Base-by-base conservation (phyloP, 2,329 filamentous ascomycete species). In the Ophiobolus disseminans region DNA sequence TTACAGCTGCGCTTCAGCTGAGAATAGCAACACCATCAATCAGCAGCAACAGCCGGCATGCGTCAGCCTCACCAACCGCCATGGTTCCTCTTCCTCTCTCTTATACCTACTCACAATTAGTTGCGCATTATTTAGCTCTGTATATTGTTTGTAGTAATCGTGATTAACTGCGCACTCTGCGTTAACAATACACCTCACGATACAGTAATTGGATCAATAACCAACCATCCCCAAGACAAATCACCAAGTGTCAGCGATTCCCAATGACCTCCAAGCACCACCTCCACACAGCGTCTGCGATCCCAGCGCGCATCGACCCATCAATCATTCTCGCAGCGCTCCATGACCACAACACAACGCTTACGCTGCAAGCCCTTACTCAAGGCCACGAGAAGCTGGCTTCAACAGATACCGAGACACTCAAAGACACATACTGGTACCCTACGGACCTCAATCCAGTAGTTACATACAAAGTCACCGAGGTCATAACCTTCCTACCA, bases 351-450 rank as follows among this genome's bases (percentile, higher is more conserved):
- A 59, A 59, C 42, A 72, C 66, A 1, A 59, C 61, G 28, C 62
- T 73, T 30, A 63, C 60, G 3, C 61, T 72, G 14, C 69, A 72
- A 54, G 65, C 68, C 31, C 62, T 72, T 9, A 72, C 66, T 1
- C 60, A 59, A 10, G 53, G 60, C 31, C 62, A 72, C 44, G 44
- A 58, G 20, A 64, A 66, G 38, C 61, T 68, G 8, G 52, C 58
- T 16, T 37, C 39, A 2, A 68, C 65, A 11, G 43, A 53, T 2
- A 55, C 61, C 13, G 53, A 59, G 13, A 63, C 55, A 2, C 54
- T 62, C 26, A 69, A 65, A 53, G 69, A 73, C 44, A 69, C 67
- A 6, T 72, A 69, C 44, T 73, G 66, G 66, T 69, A 67, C 41
- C 69, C 69, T 21, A 54, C 53, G 19, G 67, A 70, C 43, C 40